Percentiles rank a stretch among this genome's conserved stretches.
Evolutionary conservation across 345 rosid genomes (phyloP).

Genomic region (Erucastrum elatum): DNA sequence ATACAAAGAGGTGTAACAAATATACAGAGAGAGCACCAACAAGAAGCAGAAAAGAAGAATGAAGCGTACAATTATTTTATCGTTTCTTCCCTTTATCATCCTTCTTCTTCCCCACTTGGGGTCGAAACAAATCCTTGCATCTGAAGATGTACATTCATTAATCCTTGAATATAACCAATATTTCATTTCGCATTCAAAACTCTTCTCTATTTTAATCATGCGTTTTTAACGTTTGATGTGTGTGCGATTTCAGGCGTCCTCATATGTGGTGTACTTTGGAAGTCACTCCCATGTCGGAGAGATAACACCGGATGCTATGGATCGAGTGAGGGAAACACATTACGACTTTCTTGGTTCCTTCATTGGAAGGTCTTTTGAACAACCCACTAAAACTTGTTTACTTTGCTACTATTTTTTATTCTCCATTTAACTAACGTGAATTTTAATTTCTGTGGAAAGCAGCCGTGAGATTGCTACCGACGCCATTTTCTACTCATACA

Average conservation of each 20-base stretch:
- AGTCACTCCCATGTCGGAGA: conserved; percentile 56
- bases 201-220: neutral
- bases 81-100: conserved; percentile 17
- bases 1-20: conserved; percentile 10
- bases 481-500: conserved; percentile 72
- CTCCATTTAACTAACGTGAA: neutral
- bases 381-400: neutral
- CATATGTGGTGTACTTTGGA: conserved; percentile 83
- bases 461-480: conserved; percentile 54
- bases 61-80: conserved; percentile 15
- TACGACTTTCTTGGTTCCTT: conserved; percentile 64
- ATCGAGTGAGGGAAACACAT: conserved; percentile 56
- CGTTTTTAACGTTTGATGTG: neutral
- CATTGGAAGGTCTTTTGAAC: conserved; percentile 55
- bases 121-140: conserved; percentile 43
- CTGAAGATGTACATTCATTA: conserved; percentile 48
- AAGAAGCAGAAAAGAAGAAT: conserved; percentile 26
- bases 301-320: conserved; percentile 40
- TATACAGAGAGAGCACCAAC: neutral
- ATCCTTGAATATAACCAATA: neutral
- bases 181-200: neutral
- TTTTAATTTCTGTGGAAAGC: neutral
- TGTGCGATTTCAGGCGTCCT: conserved; percentile 26
- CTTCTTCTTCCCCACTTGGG: conserved; percentile 35
- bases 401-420: neutral